Percentiles rank a stretch among this genome's conserved stretches.
Evolutionary conservation across 768 basidiomycete species (phyloP).

Genomic region (Lyophyllum semitale): DNA sequence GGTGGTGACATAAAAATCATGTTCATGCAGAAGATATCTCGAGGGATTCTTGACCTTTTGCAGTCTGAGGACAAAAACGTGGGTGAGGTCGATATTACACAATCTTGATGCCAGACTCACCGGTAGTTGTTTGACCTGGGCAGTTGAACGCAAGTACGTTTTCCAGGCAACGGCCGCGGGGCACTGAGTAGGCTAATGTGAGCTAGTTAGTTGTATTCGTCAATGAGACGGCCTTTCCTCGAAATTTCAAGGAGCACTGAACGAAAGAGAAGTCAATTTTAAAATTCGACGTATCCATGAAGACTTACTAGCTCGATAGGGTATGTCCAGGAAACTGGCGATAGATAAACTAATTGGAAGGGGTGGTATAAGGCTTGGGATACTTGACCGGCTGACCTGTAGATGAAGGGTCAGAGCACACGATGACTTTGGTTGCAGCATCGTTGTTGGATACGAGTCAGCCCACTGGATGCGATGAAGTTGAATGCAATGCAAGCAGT

Average conservation of each 20-base stretch:
- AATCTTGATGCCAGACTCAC: slow-evolving; percentile 4
- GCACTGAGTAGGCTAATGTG: slow-evolving; percentile 74
- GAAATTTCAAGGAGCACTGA: slow-evolving; percentile 60
- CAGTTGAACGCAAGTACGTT: slow-evolving; percentile 81
- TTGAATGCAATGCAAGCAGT: neutral
- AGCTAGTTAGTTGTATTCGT: slow-evolving; percentile 63
- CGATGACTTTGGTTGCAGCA: slow-evolving; percentile 69
- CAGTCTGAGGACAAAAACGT: slow-evolving; percentile 5
- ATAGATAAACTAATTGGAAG: slow-evolving; percentile 54
- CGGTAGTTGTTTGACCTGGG: slow-evolving; percentile 34
- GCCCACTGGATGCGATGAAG: slow-evolving; percentile 19
- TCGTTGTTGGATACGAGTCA: slow-evolving; percentile 61
- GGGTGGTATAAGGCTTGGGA: neutral
- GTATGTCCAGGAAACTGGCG: slow-evolving; percentile 73
- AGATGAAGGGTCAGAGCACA: slow-evolving; percentile 77
- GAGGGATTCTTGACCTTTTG: slow-evolving; percentile 7
- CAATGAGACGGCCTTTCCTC: slow-evolving; percentile 56
- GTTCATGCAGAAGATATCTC: slow-evolving; percentile 11
- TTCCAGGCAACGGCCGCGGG: slow-evolving; percentile 74
- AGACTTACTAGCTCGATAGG: slow-evolving; percentile 58
- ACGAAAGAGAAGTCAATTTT: neutral
- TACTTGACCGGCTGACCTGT: slow-evolving; percentile 32
- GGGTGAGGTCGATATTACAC: too few relatives aligned
- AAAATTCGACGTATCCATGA: neutral
- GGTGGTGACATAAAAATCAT: too few relatives aligned